These are phyloP conservation scores for Trypanosoma melophagium DNA, from an alignment of 208 protist genomes.

Conservation along the genomic window DNA sequence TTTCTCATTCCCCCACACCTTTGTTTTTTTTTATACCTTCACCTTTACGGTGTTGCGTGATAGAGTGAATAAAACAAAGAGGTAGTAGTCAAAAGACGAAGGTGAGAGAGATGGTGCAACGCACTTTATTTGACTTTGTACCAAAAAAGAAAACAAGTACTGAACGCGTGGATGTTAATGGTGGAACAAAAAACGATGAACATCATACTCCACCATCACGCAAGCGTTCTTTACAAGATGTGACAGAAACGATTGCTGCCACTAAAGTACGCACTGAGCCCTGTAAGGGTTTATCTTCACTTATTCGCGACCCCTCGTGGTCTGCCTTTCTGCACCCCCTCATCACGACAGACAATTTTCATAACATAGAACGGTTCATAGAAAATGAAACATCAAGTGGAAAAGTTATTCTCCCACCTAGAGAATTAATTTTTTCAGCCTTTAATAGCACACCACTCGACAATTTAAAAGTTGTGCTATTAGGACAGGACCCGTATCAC, in stretches of 20 bases:
- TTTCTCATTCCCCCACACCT: background rate
- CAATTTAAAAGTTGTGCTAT: constrained; percentile 92
- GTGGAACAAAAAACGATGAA: background rate
- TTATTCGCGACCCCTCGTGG: constrained; percentile 58
- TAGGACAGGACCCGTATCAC: constrained; percentile 97
- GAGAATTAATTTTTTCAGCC: constrained; percentile 83
- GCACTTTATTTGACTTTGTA: constrained; percentile 30
- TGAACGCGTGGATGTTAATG: background rate
- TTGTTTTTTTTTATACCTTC: background rate
- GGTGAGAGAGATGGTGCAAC: constrained; percentile 19
- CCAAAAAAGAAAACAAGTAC: constrained; percentile 10
- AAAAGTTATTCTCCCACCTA: constrained; percentile 78
- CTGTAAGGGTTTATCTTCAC: constrained; percentile 37
- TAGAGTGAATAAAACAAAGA: constrained; percentile 4
- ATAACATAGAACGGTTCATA: constrained; percentile 68
- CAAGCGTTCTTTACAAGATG: constrained; percentile 5
- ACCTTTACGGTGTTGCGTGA: background rate
- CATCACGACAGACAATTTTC: constrained; percentile 41
- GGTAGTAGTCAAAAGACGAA: background rate
- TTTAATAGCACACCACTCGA: constrained; percentile 92
- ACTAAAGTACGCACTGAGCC: constrained; percentile 1
- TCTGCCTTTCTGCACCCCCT: constrained; percentile 58
- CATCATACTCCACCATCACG: background rate
- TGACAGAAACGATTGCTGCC: background rate
- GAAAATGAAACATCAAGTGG: constrained; percentile 39